phyloP scores from a whole-genome alignment of 768 basidiomycete genomes.

The Phylloporus rhodoxanthus region DNA sequence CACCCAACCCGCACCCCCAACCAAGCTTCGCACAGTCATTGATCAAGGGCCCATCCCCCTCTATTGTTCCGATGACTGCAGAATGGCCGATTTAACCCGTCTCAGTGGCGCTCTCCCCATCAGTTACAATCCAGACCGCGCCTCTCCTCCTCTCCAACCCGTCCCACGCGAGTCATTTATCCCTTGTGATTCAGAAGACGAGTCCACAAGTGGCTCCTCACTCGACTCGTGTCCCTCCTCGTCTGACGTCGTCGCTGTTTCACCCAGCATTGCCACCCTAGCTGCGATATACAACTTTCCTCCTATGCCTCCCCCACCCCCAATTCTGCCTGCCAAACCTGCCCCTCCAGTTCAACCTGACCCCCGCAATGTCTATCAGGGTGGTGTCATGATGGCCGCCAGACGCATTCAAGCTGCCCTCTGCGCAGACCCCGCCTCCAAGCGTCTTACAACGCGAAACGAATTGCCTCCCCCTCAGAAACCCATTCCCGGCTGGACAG shows the following conservation, averaged over 20 bases:
- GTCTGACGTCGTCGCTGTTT: conserved; percentile 17
- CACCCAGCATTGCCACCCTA: conserved; percentile 35
- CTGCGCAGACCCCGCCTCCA: conserved; percentile 36
- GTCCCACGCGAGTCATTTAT: conserved; percentile 37
- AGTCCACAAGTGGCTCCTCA: conserved; percentile 38
- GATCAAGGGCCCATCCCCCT: conserved; percentile 76
- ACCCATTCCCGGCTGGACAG: conserved; percentile 63
- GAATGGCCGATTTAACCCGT: conserved; percentile 49
- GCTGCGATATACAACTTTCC: conserved; percentile 42
- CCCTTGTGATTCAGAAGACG: conserved; percentile 35
- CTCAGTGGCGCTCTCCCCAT: conserved; percentile 37
- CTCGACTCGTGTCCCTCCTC: conserved; percentile 30
- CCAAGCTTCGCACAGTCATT: conserved; percentile 62
- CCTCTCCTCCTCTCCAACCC: conserved; percentile 36
- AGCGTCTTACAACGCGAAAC: conserved; percentile 32
- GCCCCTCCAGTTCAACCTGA: conserved; percentile 23
- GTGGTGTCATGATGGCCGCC: conserved; percentile 67
- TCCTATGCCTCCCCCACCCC: conserved; percentile 49
- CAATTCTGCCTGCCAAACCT: conserved; percentile 28
- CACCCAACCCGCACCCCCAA: conserved; percentile 30
- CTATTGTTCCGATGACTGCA: conserved; percentile 80
- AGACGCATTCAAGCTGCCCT: conserved; percentile 47
- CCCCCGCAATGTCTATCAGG: conserved; percentile 40
- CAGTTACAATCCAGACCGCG: conserved; percentile 44
- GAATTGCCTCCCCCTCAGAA: conserved; percentile 33